Base-by-base conservation (phyloP, 441 rosid genomes). In the Jatropha multifida region DNA sequence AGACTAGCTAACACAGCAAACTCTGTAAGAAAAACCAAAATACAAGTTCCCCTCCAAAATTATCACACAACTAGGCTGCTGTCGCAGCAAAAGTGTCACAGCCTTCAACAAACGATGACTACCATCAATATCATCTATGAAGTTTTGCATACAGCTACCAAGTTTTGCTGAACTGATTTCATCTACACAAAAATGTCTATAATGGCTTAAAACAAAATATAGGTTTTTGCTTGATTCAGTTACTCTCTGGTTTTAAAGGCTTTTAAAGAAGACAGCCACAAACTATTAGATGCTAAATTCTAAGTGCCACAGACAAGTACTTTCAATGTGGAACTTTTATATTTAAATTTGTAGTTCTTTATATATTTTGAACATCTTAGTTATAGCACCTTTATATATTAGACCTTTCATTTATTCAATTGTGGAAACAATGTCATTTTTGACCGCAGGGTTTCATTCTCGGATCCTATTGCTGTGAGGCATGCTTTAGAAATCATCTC, bases 401-500 rank as follows among this genome's bases (percentile, higher is more conserved):
- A 23, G 12, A 17, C 10, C 32, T 73, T 49, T 37, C n/a, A 7
- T 8, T 42, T 61, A 13, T 61, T 49, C 49, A 15, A 11, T 40
- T 56, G 59, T 8, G 52, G 51, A 73, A 66, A 8, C 42, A 60
- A 77, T 38, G 49, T 2, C 32, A 32, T 32, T 69, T 76, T 70
- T 75, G 56, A 73, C 67, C 82, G 83, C 88, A 94, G 98, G 83
- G 83, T 94, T 81, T 92, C 90, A 42, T 92, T 93, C 87, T 88
- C 93, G 74, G 99, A 96, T 89, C 98, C 99, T 83, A 86, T 96
- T 83, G 98, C 99, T 67, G 99, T 96, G 84, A 89, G 99, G 82
- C 98, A 94, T 90, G 89, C 99, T 61, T 80, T 96, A 84, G 97
- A 94, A 86, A 93, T 96, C 83, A 77, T 91, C 67, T 89, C 89